Conservation (phyloP, 1,284 basidiomycete genomes). For the Thecaphora thlaspeos region DNA sequence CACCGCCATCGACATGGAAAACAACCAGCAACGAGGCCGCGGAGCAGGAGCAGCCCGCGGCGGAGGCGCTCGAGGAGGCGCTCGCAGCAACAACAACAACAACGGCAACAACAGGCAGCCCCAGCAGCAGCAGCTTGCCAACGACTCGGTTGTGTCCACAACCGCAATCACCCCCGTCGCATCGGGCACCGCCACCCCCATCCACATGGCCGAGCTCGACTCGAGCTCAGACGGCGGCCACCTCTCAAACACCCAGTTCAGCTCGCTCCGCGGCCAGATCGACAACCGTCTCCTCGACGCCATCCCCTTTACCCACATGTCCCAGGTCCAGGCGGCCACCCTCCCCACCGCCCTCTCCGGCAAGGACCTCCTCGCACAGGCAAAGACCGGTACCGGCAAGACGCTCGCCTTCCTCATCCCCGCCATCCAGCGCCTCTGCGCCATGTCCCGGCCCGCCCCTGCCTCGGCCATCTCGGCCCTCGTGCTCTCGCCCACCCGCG, state of each 20-base stretch:
- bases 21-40: too few species aligned
- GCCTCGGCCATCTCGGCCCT: conserved; percentile 53
- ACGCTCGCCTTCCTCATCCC: conserved; percentile 87
- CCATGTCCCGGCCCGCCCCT: conserved; percentile 26
- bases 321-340: conserved; percentile 62
- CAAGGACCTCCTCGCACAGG: conserved; percentile 68
- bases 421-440: conserved; percentile 67
- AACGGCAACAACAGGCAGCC: too few species aligned
- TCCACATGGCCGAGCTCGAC: background rate
- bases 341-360: conserved; percentile 60
- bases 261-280: conserved; percentile 26
- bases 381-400: conserved; percentile 92
- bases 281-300: conserved; percentile 42
- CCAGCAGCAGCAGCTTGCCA: background rate
- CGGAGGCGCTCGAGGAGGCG: too few species aligned
- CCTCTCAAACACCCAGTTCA: conserved; percentile 29
- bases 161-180: background rate
- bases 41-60: too few species aligned
- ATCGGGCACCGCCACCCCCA: background rate
- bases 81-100: too few species aligned
- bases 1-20: too few species aligned
- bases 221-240: background rate
- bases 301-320: conserved; percentile 59
- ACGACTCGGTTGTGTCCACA: background rate
- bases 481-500: conserved; percentile 61